phyloP scores from a whole-genome alignment of 2,329 filamentous ascomycete species.

The Boeremia exigua region DNA sequence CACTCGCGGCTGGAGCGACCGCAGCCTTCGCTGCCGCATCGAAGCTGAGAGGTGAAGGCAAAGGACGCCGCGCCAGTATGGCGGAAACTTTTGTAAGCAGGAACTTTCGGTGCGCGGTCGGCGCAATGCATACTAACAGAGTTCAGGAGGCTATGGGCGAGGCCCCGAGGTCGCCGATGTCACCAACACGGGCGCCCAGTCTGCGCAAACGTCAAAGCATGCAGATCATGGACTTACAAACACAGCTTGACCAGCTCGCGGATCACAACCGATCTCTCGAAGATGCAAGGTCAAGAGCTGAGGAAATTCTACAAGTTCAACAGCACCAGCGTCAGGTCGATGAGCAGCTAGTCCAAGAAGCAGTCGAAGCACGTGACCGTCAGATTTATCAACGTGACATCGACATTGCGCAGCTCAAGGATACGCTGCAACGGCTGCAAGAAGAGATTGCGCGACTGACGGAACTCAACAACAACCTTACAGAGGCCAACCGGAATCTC shows the following conservation, averaged over 20 bases:
- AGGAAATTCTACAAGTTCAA: slow-evolving; percentile 66
- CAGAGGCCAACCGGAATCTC: slow-evolving; percentile 77
- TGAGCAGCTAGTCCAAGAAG: slow-evolving; percentile 56
- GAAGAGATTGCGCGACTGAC: slow-evolving; percentile 81
- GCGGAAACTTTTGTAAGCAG: slow-evolving; percentile 89
- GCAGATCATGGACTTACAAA: slow-evolving; percentile 89
- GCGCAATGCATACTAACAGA: slow-evolving; percentile 31
- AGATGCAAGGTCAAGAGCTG: slow-evolving; percentile 73
- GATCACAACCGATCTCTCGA: slow-evolving; percentile 83
- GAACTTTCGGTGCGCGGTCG: slow-evolving; percentile 7
- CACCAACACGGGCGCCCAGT: slow-evolving; percentile 91
- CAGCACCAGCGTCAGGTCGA: slow-evolving; percentile 62
- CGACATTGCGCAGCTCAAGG: slow-evolving; percentile 83
- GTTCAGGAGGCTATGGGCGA: slow-evolving; percentile 90
- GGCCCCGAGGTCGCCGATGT: slow-evolving; percentile 85
- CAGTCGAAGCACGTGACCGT: slow-evolving; percentile 68
- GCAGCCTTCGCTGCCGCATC: slow-evolving; percentile 57
- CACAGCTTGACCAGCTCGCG: slow-evolving; percentile 79
- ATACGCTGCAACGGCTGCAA: slow-evolving; percentile 78
- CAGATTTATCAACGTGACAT: slow-evolving; percentile 81
- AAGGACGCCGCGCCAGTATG: slow-evolving; percentile 81
- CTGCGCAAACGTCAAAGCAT: slow-evolving; percentile 97
- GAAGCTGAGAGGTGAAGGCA: slow-evolving; percentile 82
- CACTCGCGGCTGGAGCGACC: slow-evolving; percentile 44
- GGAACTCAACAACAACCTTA: slow-evolving; percentile 81